Conservation (phyloP, 257 asterid genomes). For the Gentiana straminea region DNA sequence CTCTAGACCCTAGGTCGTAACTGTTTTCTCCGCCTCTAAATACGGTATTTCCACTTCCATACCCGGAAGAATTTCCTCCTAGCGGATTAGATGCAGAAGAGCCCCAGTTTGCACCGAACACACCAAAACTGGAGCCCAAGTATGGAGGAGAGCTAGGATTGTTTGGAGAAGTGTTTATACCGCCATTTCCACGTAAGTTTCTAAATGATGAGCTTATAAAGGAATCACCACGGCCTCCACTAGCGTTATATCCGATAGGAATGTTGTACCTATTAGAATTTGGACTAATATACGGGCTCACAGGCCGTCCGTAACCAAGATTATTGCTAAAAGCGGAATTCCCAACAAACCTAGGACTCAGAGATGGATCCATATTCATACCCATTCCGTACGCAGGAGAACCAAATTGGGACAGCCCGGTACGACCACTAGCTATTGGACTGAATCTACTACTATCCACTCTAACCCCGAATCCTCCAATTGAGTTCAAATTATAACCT, state of each 20-base stretch:
- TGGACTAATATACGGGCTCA: constrained; percentile 46
- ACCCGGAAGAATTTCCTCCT: constrained; percentile 46
- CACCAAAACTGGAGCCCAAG: constrained; percentile 46
- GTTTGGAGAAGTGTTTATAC: constrained; percentile 39
- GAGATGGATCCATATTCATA: constrained; percentile 51
- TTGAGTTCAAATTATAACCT: constrained; percentile 43
- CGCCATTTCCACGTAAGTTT: constrained; percentile 63
- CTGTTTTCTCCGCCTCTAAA: constrained; percentile 50
- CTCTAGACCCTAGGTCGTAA: constrained; percentile 47
- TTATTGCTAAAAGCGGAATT: constrained; percentile 47
- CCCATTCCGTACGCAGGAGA: constrained; percentile 54
- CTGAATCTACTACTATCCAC: constrained; percentile 61
- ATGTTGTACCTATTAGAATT: constrained; percentile 49
- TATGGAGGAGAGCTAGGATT: constrained; percentile 43
- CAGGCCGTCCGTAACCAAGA: constrained; percentile 49
- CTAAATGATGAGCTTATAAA: constrained; percentile 37
- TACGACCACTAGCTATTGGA: constrained; percentile 44
- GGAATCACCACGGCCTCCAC: constrained; percentile 43
- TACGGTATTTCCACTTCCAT: constrained; percentile 37
- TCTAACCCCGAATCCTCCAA: constrained; percentile 57
- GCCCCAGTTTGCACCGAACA: constrained; percentile 65
- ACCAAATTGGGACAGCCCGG: constrained; percentile 46
- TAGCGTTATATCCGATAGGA: constrained; percentile 59
- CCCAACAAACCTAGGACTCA: constrained; percentile 47
- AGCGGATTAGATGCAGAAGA: constrained; percentile 39